A percentile compares a stretch with the other conserved stretches of the same genome.
Conservation (phyloP, 2,329 filamentous ascomycete genomes). For the Colletotrichum lupini region DNA sequence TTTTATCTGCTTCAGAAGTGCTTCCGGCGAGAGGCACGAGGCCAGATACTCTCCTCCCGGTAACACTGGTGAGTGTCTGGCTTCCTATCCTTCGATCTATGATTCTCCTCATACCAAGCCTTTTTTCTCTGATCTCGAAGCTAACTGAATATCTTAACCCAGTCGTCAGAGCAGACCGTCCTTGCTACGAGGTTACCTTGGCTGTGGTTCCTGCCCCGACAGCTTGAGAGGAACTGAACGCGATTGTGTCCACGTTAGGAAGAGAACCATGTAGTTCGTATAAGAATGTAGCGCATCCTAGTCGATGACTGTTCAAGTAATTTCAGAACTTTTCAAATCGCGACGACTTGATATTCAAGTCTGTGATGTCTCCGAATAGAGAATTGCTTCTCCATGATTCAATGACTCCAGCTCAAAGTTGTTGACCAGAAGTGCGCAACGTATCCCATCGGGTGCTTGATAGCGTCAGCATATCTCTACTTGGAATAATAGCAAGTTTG, state of each 20-base stretch:
- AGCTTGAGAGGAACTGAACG: background rate
- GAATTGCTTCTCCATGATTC: too few species aligned
- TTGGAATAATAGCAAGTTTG: too few species aligned
- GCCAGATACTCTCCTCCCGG: conserved; percentile 55
- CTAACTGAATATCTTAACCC: background rate
- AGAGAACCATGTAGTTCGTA: background rate
- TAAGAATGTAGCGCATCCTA: too few species aligned
- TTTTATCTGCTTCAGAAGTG: conserved; percentile 51
- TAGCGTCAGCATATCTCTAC: too few species aligned
- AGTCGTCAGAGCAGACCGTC: conserved; percentile 10
- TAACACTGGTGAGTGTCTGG: conserved; percentile 46
- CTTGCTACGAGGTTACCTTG: conserved; percentile 16
- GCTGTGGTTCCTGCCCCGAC: background rate
- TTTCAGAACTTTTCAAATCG: too few species aligned
- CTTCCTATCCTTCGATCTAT: too few species aligned
- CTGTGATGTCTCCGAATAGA: too few species aligned
- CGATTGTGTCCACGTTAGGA: background rate
- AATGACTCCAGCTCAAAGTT: too few species aligned
- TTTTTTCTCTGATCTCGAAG: background rate
- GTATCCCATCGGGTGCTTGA: too few species aligned
- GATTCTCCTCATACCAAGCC: background rate
- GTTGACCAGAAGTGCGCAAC: too few species aligned
- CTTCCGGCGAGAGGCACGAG: conserved; percentile 51
- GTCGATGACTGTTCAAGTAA: too few species aligned
- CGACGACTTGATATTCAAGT: too few species aligned